Conservation (phyloP, 805 yeast genomes). For the Candida boleticola region DNA sequence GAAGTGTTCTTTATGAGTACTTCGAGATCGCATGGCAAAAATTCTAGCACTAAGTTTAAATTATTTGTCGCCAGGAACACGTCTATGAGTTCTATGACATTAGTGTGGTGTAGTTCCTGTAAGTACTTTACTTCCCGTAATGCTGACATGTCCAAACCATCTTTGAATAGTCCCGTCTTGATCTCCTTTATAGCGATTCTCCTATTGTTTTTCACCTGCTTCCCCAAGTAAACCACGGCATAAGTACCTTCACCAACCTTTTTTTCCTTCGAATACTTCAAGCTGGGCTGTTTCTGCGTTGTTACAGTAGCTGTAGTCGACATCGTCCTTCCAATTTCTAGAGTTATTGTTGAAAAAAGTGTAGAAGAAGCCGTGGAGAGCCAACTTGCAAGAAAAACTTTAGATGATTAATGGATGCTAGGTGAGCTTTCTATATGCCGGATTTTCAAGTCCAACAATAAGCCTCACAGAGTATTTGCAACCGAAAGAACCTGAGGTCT, state of each 20-base stretch:
- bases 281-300: neutral
- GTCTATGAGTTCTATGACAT: constrained; percentile 85
- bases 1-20: constrained; percentile 78
- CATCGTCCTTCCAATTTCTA: no score
- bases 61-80: constrained; percentile 69
- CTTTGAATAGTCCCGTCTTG: constrained; percentile 90
- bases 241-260: constrained; percentile 99
- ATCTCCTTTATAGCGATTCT: constrained; percentile 92
- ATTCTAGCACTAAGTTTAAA: constrained; percentile 88
- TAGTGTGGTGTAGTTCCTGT: constrained; percentile 43
- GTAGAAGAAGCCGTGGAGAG: no score
- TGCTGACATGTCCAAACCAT: constrained; percentile 97
- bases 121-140: constrained; percentile 54
- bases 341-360: no score
- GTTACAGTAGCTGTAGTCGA: no score
- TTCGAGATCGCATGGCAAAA: constrained; percentile 83
- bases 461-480: no score
- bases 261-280: constrained; percentile 52
- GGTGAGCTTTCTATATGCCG: no score
- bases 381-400: no score
- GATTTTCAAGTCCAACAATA: no score
- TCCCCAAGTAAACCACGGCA: constrained; percentile 92
- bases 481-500: no score
- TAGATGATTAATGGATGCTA: no score
- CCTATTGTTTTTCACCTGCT: constrained; percentile 51